A percentile compares a stretch with the other conserved stretches of the same genome.
Evolutionary conservation across 2,329 filamentous ascomycete genomes (phyloP).

Genomic region (Beauveria bassiana): DNA sequence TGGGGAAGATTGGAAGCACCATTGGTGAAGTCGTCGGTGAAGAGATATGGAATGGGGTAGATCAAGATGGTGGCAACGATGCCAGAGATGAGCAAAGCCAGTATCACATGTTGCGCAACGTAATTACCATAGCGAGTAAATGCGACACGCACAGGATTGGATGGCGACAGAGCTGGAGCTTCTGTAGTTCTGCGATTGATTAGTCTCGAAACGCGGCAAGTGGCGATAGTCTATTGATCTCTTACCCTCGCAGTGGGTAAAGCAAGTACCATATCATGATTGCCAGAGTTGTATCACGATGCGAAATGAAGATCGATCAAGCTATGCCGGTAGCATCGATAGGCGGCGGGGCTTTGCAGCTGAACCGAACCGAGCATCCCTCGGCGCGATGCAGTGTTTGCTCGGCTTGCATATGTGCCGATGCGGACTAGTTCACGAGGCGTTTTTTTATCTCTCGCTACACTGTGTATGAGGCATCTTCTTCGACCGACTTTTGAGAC

Average conservation of each 20-base stretch:
- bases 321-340: not conserved
- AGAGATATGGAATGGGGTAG: conserved; percentile 70
- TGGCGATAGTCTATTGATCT: conserved; percentile 16
- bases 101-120: conserved; percentile 65
- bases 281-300: not conserved
- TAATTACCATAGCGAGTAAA: conserved; percentile 64
- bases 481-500: not conserved
- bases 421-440: not conserved
- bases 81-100: conserved; percentile 67
- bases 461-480: not conserved
- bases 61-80: conserved; percentile 61
- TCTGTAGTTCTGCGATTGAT: conserved; percentile 56
- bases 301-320: not conserved
- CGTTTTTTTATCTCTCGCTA: not conserved
- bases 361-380: not conserved
- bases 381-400: not conserved
- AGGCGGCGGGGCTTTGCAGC: not conserved
- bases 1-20: conserved; percentile 65
- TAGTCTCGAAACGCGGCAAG: conserved; percentile 9
- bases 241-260: conserved; percentile 69
- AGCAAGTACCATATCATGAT: conserved; percentile 69
- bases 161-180: conserved; percentile 56
- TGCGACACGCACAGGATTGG: conserved; percentile 56
- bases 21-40: conserved; percentile 63
- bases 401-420: not conserved